phyloP scores from a whole-genome alignment of 192 early-diverging fungal species.

The Phycomyces blakesleeanus region DNA sequence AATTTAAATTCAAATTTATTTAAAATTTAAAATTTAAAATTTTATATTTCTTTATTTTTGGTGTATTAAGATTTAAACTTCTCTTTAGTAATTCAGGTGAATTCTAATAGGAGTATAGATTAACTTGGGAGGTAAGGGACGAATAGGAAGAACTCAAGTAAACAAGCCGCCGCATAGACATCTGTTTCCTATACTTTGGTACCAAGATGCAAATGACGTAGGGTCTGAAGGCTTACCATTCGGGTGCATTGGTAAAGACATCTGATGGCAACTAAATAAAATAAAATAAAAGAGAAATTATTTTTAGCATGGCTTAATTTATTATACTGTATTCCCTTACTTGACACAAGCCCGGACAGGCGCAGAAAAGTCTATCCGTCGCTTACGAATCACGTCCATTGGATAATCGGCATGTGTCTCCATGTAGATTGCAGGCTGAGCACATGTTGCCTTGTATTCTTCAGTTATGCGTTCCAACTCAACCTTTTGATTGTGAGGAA shows the following conservation, averaged over 20 bases:
- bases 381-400: constrained; percentile 9
- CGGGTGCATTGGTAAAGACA: background rate
- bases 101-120: background rate
- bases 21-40: background rate
- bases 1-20: background rate
- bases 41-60: background rate
- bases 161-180: constrained; percentile 27
- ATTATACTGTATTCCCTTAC: background rate
- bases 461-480: constrained; percentile 3
- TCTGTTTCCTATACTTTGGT: constrained; percentile 10
- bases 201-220: constrained; percentile 17
- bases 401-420: background rate
- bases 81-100: background rate
- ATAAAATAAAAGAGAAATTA: background rate
- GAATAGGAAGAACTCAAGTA: constrained; percentile 2
- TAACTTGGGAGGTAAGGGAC: background rate
- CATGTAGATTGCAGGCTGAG: constrained; percentile 9
- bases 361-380: background rate
- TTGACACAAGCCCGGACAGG: background rate
- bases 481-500: background rate
- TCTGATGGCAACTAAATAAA: constrained; percentile 17
- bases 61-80: background rate
- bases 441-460: constrained; percentile 13
- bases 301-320: constrained; percentile 6
- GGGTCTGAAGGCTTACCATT: background rate